Evolutionary conservation across 257 asterid genomes (phyloP).

Genomic region (Petunia secreta): DNA sequence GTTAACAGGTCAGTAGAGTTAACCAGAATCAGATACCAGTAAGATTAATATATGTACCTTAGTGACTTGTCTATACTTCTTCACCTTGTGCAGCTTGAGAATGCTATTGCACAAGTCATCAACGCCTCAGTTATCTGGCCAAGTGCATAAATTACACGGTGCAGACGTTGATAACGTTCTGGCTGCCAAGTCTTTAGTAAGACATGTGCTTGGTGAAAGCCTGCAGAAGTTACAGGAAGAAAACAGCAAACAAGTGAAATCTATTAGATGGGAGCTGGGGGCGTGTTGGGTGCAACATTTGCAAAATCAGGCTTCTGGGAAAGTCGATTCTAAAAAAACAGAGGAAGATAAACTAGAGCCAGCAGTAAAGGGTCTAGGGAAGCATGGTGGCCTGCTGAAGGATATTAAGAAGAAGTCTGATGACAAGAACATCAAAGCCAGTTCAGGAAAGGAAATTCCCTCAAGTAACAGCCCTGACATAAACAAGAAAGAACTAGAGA

Average conservation of each 20-base stretch:
- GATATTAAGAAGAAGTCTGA: constrained; percentile 71
- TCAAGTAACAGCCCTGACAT: constrained; percentile 42
- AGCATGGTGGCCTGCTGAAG: constrained; percentile 77
- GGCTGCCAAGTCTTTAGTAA: constrained; percentile 48
- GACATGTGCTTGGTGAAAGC: constrained; percentile 65
- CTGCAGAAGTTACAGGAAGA: constrained; percentile 56
- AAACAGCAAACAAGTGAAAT: constrained; percentile 50
- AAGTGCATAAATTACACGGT: constrained; percentile 57
- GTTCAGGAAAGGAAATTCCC: constrained; percentile 44
- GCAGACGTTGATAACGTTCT: constrained; percentile 57
- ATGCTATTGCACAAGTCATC: constrained; percentile 70
- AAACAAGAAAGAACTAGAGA: constrained; percentile 40
- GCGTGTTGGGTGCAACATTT: constrained; percentile 99
- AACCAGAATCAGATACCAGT: constrained; percentile 12
- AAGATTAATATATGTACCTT: constrained; percentile 13
- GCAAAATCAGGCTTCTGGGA: constrained; percentile 75
- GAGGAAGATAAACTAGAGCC: constrained; percentile 63
- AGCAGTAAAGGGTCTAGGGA: constrained; percentile 91
- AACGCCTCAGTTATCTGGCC: constrained; percentile 53
- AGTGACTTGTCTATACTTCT: background rate
- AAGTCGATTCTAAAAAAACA: constrained; percentile 48
- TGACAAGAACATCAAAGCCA: constrained; percentile 52
- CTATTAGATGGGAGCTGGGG: constrained; percentile 98
- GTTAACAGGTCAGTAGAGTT: constrained; percentile 68
- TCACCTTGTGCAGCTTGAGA: constrained; percentile 61